These are phyloP conservation scores for Solanum arcanum DNA, from an alignment of 257 asterid species.

Conservation along the genomic window DNA sequence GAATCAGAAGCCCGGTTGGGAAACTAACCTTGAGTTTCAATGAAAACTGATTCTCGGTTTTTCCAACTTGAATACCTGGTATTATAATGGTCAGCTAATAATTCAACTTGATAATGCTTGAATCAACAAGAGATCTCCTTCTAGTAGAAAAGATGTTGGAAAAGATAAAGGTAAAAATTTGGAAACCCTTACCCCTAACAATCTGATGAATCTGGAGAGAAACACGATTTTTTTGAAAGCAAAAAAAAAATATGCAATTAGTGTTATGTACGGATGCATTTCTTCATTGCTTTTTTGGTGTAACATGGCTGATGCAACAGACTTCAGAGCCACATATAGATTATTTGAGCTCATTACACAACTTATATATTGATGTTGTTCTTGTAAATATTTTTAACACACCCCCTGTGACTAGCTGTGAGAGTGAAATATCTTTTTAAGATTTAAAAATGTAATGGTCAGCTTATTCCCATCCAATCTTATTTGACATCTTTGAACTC, in stretches of 20 bases:
- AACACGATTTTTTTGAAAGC: background rate
- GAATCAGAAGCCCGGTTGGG: background rate
- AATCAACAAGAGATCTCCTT: background rate
- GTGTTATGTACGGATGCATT: background rate
- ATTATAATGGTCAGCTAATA: background rate
- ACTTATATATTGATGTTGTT: background rate
- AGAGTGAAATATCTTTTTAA: too few species aligned
- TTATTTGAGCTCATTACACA: background rate
- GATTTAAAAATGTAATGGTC: background rate
- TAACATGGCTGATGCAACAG: background rate
- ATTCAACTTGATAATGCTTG: background rate
- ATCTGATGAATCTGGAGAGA: background rate
- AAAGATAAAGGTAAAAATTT: background rate
- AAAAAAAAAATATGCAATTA: background rate
- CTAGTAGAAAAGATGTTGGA: background rate
- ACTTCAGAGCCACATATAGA: background rate
- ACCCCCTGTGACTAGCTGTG: too few species aligned
- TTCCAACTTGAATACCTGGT: background rate
- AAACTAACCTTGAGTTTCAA: background rate
- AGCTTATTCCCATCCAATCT: background rate
- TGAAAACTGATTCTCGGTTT: background rate
- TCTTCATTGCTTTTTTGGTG: background rate
- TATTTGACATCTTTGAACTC: background rate
- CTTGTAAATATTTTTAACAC: too few species aligned
- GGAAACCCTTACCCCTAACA: background rate